Conservation (phyloP, 2,329 filamentous ascomycete species). For the Scedosporium minutisporum region DNA sequence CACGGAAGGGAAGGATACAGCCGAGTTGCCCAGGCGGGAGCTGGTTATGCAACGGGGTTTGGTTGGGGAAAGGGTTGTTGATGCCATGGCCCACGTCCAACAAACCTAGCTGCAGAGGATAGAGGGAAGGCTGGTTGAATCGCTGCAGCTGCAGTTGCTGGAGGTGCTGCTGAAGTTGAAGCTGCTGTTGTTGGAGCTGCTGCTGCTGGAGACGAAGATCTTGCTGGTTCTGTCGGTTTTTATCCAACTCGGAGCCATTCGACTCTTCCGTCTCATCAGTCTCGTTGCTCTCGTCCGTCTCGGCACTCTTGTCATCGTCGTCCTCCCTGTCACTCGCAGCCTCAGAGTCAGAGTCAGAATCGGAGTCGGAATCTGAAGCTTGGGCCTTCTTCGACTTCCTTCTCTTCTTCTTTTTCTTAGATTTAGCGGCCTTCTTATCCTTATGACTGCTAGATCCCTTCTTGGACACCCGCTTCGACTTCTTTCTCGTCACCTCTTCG, state of each 20-base stretch:
- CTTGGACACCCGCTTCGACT: background rate
- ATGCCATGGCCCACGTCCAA: background rate
- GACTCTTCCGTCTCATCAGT: background rate
- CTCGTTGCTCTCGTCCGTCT: background rate
- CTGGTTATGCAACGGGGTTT: background rate
- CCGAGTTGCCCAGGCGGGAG: background rate
- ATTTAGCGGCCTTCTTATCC: background rate
- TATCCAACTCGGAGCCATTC: background rate
- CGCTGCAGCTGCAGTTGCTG: background rate
- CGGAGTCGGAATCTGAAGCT: background rate
- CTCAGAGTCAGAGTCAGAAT: background rate
- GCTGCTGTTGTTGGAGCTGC: background rate
- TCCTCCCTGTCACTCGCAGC: background rate
- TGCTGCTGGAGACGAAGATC: background rate
- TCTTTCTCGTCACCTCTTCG: background rate
- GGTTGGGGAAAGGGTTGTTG: background rate
- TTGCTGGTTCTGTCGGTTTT: background rate
- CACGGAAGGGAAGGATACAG: background rate
- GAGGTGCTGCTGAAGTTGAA: background rate
- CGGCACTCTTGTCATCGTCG: background rate
- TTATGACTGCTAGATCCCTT: background rate
- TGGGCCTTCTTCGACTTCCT: background rate
- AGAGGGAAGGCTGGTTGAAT: background rate
- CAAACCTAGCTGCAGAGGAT: background rate
- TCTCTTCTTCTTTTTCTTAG: slow-evolving; percentile 1